phyloP scores from a whole-genome alignment of 2,329 filamentous ascomycete genomes.

The Alternaria hordeiaustralica region DNA sequence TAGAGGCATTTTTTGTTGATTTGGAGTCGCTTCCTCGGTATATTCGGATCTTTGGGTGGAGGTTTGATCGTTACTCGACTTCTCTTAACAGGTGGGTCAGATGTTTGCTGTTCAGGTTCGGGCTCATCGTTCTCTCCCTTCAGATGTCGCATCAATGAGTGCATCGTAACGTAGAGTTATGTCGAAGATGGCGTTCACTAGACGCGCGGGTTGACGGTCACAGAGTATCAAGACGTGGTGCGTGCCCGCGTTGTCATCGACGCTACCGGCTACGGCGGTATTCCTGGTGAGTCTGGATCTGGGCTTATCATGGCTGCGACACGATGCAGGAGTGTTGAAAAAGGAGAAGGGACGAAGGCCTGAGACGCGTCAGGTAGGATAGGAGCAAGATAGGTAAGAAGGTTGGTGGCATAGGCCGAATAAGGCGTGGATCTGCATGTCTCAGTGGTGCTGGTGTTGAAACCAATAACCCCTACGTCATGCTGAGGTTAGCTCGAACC shows the following conservation, averaged over 20 bases:
- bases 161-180: slow-evolving; percentile 9
- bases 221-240: neutral
- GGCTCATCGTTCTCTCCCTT: slow-evolving; percentile 2
- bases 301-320: neutral
- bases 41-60: slow-evolving; percentile 31
- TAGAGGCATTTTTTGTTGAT: slow-evolving; percentile 55
- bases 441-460: neutral
- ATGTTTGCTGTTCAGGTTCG: neutral
- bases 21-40: slow-evolving; percentile 33
- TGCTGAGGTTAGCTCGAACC: neutral
- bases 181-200: neutral
- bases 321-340: neutral
- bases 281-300: neutral
- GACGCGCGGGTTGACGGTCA: neutral
- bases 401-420: neutral
- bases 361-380: neutral
- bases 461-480: neutral
- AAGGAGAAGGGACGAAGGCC: neutral
- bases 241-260: neutral
- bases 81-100: slow-evolving; percentile 6
- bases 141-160: slow-evolving; percentile 16
- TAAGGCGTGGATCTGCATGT: neutral
- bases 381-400: neutral
- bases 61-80: slow-evolving; percentile 16
- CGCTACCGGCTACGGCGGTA: neutral